These are phyloP conservation scores for Colletotrichum sp. DNA, from an alignment of 2,329 filamentous ascomycete genomes.

Conservation along the genomic window DNA sequence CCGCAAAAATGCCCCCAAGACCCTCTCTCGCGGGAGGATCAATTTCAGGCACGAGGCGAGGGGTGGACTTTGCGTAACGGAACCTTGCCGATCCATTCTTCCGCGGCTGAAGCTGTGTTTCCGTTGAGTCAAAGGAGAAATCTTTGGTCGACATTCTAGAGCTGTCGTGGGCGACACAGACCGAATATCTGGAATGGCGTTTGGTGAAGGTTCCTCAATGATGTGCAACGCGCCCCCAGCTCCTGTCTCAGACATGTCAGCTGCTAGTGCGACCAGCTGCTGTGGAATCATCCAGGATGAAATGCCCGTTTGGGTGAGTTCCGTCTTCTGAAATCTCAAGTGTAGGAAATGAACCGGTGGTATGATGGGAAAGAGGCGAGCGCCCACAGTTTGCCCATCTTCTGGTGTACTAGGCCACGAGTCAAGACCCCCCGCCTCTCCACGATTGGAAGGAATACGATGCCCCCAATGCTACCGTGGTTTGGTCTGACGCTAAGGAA, in stretches of 20 bases:
- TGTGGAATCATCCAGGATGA: slow-evolving; percentile 3
- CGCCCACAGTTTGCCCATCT: not conserved
- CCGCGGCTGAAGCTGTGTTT: not conserved
- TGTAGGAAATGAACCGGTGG: not conserved
- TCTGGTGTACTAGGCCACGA: not conserved
- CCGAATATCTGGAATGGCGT: not conserved
- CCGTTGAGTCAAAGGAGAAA: not conserved
- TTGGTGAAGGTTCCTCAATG: not conserved
- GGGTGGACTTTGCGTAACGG: not conserved
- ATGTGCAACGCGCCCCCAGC: not conserved
- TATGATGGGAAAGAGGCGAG: not conserved
- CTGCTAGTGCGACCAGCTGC: slow-evolving; percentile 9
- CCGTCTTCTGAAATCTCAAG: not conserved
- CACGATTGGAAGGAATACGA: slow-evolving; percentile 8
- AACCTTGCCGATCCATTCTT: not conserved
- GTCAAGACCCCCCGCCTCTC: slow-evolving; percentile 18
- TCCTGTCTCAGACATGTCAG: slow-evolving; percentile 7
- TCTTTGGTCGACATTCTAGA: not conserved
- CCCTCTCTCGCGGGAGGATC: slow-evolving; percentile 1
- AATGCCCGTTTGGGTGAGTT: not conserved
- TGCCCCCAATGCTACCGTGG: slow-evolving; percentile 7
- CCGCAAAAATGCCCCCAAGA: not conserved
- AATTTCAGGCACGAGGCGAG: slow-evolving; percentile 7
- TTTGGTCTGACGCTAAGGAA: not conserved
- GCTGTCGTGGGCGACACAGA: not conserved